Base-by-base conservation (phyloP, 2,329 filamentous ascomycete species). In the Chalaropsis thielavioides region DNA sequence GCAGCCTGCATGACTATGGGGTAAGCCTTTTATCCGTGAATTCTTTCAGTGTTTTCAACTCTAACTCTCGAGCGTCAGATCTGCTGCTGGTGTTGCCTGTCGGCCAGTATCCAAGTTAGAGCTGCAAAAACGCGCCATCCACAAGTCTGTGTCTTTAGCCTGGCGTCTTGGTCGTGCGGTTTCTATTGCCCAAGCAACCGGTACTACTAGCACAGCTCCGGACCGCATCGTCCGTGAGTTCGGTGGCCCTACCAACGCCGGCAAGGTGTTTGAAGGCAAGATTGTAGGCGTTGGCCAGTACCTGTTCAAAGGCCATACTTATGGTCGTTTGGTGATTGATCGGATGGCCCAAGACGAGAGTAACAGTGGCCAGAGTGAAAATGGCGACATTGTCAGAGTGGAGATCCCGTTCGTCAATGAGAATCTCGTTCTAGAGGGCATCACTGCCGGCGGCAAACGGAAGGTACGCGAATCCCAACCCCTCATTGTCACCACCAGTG, bases 351-450 rank as follows among this genome's bases (percentile, higher is more conserved):
- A 68, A 72, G 71, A 58, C 72, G 79, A 69, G 67, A 72, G 66
- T 66, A 73, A 69, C 67, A 70, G 61, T 64, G 67, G 46, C 66
- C 72, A 66, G 38, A 71, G 73, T n/a, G 27, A 64, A 3, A 62
- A 43, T 19, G 59, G 24, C 3, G 22, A 38, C 6, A 46, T 67
- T 58, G 40, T 64, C 13, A 49, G 44, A 38, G 70, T 81, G 62
- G 78, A 75, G 64, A 79, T 83, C 43, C 80, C 80, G 0, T 83
- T 83, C 74, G 81, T 81, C 72, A 83, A 83, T 69, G 80, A 83
- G 68, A 82, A 82, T 68, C 78, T 82, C 44, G 77, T 77, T 56
- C 79, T 77, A 0, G 56, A 68, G 24, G 68, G 69, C 17, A 68
- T 67, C 2, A 67, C 56, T 3, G 68, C 66, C 0, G 65, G 65